Evolutionary conservation across 768 basidiomycete species (phyloP).

Genomic region (Clavaria fumosa): DNA sequence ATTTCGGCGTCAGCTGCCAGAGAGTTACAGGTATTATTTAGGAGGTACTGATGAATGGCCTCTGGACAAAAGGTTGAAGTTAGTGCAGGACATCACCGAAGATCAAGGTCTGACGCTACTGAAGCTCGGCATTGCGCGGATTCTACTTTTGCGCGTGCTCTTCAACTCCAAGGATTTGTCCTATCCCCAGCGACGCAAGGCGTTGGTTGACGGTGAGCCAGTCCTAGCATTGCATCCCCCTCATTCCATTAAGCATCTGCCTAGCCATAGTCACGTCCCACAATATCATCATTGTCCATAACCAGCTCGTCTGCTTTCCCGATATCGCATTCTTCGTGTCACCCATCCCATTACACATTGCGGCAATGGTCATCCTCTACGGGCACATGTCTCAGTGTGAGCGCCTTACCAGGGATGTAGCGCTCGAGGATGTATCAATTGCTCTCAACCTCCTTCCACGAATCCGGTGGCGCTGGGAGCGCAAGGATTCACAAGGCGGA

Average conservation of each 20-base stretch:
- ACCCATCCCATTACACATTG: slow-evolving; percentile 77
- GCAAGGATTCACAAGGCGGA: slow-evolving; percentile 63
- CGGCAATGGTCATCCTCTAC: slow-evolving; percentile 83
- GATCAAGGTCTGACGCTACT: slow-evolving; percentile 72
- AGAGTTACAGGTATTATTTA: slow-evolving; percentile 61
- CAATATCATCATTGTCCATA: slow-evolving; percentile 76
- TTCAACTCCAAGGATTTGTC: slow-evolving; percentile 64
- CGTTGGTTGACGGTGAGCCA: slow-evolving; percentile 59
- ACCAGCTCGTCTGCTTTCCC: slow-evolving; percentile 69
- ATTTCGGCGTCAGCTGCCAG: slow-evolving; percentile 53
- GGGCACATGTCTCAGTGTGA: slow-evolving; percentile 74
- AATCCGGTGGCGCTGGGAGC: slow-evolving; percentile 87
- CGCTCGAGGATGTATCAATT: slow-evolving; percentile 72
- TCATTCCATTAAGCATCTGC: slow-evolving; percentile 1
- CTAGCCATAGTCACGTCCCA: slow-evolving; percentile 74
- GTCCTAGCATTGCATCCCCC: not conserved
- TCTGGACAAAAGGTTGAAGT: slow-evolving; percentile 42
- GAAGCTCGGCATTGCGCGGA: slow-evolving; percentile 70
- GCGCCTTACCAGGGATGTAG: slow-evolving; percentile 43
- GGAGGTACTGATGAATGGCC: slow-evolving; percentile 66
- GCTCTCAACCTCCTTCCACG: slow-evolving; percentile 80
- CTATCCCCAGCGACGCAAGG: slow-evolving; percentile 49
- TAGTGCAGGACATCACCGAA: slow-evolving; percentile 62
- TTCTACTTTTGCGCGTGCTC: slow-evolving; percentile 60
- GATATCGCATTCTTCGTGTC: slow-evolving; percentile 83